Conservation (phyloP, 805 yeast genomes). For the Nakazawaea holstii region DNA sequence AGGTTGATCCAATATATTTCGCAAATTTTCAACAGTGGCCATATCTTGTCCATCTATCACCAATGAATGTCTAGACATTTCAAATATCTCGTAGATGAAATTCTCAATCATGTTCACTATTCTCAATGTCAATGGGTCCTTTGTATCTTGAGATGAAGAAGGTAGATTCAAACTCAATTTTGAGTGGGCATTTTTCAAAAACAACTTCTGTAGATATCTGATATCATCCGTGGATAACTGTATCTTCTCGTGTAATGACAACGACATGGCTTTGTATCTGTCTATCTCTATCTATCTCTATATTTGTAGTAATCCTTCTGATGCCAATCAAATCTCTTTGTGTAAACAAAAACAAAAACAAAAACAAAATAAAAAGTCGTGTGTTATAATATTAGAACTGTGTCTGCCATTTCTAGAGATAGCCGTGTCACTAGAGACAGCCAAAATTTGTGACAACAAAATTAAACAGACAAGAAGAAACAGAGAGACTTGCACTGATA, state of each 20-base stretch:
- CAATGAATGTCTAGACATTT: slow-evolving; percentile 48
- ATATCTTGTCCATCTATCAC: slow-evolving; percentile 51
- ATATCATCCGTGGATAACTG: slow-evolving; percentile 50
- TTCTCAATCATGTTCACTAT: slow-evolving; percentile 39
- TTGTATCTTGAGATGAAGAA: slow-evolving; percentile 19
- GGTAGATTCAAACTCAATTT: slow-evolving; percentile 48
- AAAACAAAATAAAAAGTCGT: background rate
- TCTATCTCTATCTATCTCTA: too few species aligned
- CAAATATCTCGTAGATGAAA: slow-evolving; percentile 49
- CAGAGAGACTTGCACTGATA: too few species aligned
- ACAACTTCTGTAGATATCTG: slow-evolving; percentile 37
- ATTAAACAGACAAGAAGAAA: too few species aligned
- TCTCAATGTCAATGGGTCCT: slow-evolving; percentile 40
- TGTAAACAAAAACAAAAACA: slow-evolving; percentile 1
- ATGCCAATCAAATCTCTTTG: background rate
- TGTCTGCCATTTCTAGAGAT: background rate
- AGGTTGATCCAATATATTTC: slow-evolving; percentile 17
- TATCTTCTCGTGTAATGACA: slow-evolving; percentile 31
- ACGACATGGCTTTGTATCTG: too few species aligned
- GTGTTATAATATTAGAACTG: too few species aligned
- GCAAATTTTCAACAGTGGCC: slow-evolving; percentile 20
- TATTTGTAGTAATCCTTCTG: too few species aligned
- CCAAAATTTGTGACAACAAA: too few species aligned
- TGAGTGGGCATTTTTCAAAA: slow-evolving; percentile 34
- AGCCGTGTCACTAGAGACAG: background rate